Evolutionary conservation across 345 rosid genomes (phyloP), one percentile per base, ranked within the genome.

Genomic region (Ceriops decandra): DNA sequence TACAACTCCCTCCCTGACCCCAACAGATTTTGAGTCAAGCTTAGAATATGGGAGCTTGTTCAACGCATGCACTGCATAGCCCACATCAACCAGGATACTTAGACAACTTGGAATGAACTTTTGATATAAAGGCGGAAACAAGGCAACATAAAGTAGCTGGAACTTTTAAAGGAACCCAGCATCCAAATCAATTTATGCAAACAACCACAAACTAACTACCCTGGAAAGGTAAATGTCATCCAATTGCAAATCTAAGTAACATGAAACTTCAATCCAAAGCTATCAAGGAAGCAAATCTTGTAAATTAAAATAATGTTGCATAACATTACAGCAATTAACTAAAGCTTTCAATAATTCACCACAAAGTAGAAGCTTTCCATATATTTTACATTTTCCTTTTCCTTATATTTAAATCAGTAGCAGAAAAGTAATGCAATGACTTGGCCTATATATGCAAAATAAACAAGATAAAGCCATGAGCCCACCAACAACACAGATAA

Each of bases 1-100:
- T 52, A 91, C 83, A 57, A 89, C 99, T 74, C 99, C 99, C 59
- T 91, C 93, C 79, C 59, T 88, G 80, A 95, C 73, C 70, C 99
- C 97, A 36, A 89, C 93, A 68, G 90, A 83, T 83, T 85, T 95
- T 47, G 97, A 88, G 77, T 95, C 99, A 76, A 95, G 97, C 86
- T 95, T 95, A 68, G 96, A 86, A 86, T 95, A 95, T 17, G 97
- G 90, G 62, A 95, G 81, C 86, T 95, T 95, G 85, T 95, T 95
- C 86, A 95, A 76, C 73, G 99, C 89, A 84, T 95, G 95, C 77
- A 93, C 98, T 93, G 92, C 82, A 81, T 22, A 72, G 69, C 71
- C 32, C 73, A n/a, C 2, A 6, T 22, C 59, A 56, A 56, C 24
- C 59, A 56, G 17, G 49, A 13, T 15, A 13, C 49, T 15, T 17